Evolutionary conservation across 257 asterid genomes (phyloP).

Genomic region (Lavandula angustifolia): DNA sequence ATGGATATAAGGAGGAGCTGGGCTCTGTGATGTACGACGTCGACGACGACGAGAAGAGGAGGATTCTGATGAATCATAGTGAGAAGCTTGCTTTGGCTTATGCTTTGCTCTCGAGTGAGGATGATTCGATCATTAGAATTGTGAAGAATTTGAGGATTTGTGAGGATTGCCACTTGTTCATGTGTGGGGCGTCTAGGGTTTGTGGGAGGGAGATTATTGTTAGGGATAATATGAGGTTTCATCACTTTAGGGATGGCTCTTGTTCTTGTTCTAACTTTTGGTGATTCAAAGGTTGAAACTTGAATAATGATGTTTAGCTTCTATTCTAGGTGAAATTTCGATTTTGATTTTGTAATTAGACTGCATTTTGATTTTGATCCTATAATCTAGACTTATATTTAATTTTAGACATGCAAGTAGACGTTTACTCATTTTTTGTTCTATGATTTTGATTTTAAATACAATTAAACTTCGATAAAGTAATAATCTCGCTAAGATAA

Average conservation of each 20-base stretch:
- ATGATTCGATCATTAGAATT: constrained; percentile 47
- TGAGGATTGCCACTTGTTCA: constrained; percentile 77
- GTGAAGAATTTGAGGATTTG: constrained; percentile 83
- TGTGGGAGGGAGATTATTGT: constrained; percentile 61
- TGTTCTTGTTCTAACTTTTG: constrained; percentile 86
- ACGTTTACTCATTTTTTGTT: no score
- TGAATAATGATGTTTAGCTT: no score
- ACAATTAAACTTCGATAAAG: no score
- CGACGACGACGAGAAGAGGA: constrained; percentile 60
- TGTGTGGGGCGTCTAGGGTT: constrained; percentile 59
- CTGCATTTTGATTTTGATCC: no score
- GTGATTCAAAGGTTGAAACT: no score
- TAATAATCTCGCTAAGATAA: no score
- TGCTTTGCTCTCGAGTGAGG: constrained; percentile 44
- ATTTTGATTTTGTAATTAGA: no score
- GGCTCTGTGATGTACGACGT: constrained; percentile 62
- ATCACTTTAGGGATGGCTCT: constrained; percentile 62
- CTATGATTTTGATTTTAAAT: no score
- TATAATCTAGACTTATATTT: no score
- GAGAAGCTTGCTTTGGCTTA: constrained; percentile 77
- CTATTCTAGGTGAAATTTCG: no score
- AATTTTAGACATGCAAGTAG: no score
- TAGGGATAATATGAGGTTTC: constrained; percentile 87
- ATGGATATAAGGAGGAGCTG: constrained; percentile 62
- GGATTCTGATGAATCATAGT: constrained; percentile 64